Evolutionary conservation across 768 basidiomycete genomes (phyloP).

Genomic region (Cytidiella melzeri): DNA sequence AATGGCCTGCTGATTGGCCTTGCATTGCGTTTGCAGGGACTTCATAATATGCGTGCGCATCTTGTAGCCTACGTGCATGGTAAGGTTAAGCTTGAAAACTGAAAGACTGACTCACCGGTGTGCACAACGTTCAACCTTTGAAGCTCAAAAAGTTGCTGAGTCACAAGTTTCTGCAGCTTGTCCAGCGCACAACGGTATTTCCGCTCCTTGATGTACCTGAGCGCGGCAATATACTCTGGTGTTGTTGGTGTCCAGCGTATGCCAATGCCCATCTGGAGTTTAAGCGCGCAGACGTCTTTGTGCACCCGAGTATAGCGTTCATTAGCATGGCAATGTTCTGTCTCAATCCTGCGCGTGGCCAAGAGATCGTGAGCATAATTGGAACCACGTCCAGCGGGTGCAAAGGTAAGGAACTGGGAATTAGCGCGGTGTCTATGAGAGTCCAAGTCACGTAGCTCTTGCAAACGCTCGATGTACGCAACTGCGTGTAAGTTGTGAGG

Average conservation of each 20-base stretch:
- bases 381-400: background rate
- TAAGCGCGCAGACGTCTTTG: constrained; percentile 12
- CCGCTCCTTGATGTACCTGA: constrained; percentile 14
- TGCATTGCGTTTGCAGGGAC: constrained; percentile 19
- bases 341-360: constrained; percentile 21
- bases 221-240: constrained; percentile 19
- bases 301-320: constrained; percentile 14
- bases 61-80: constrained; percentile 20
- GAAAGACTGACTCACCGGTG: constrained; percentile 24
- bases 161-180: constrained; percentile 27
- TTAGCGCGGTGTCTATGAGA: background rate
- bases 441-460: constrained; percentile 13
- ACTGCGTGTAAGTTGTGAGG: constrained; percentile 23
- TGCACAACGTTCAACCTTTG: constrained; percentile 29
- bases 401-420: background rate
- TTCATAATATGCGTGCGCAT: constrained; percentile 26
- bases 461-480: constrained; percentile 28
- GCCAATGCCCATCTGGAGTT: constrained; percentile 18
- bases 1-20: constrained; percentile 21
- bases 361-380: constrained; percentile 9
- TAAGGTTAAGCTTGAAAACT: background rate
- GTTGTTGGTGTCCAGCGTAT: constrained; percentile 22
- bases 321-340: constrained; percentile 15
- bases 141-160: constrained; percentile 32
- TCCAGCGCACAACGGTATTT: constrained; percentile 26